Percentiles rank a stretch among this genome's conserved stretches.
phyloP scores from a whole-genome alignment of 129 eudicot species.

The Erigeron canadensis region DNA sequence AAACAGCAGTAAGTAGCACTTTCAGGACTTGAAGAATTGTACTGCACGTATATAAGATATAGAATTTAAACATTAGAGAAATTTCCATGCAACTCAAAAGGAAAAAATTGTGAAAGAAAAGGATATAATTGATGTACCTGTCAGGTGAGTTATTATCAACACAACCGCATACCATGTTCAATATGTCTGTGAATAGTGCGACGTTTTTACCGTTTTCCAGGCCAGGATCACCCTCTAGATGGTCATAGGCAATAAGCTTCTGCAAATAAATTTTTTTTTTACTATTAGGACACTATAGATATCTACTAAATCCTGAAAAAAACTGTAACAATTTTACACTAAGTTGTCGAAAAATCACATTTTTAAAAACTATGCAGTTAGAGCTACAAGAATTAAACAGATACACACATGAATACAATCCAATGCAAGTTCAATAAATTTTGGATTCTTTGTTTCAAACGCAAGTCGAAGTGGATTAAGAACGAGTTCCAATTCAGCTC shows the following conservation, averaged over 20 bases:
- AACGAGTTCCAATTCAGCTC: slow-evolving; percentile 69
- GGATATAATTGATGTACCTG: slow-evolving; percentile 41
- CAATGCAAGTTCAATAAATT: slow-evolving; percentile 80
- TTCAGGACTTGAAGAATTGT: slow-evolving; percentile 92
- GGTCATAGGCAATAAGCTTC: slow-evolving; percentile 96
- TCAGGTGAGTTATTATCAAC: slow-evolving; percentile 91
- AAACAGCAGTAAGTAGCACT: slow-evolving; percentile 92
- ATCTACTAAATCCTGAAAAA: neutral
- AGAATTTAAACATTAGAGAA: neutral
- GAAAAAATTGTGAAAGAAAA: neutral
- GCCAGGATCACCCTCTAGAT: slow-evolving; percentile 96
- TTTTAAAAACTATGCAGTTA: slow-evolving; percentile 4
- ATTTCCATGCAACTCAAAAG: neutral
- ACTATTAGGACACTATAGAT: neutral
- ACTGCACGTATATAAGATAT: slow-evolving; percentile 45
- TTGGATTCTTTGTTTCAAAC: slow-evolving; percentile 78
- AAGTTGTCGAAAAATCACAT: too few relatives aligned
- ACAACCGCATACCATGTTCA: slow-evolving; percentile 78
- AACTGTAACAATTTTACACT: neutral
- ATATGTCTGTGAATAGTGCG: slow-evolving; percentile 55
- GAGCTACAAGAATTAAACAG: slow-evolving; percentile 9
- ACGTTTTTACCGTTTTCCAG: slow-evolving; percentile 71
- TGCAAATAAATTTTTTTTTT: slow-evolving; percentile 25
- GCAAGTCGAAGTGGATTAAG: slow-evolving; percentile 88
- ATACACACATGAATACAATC: slow-evolving; percentile 91